Percentiles rank a stretch among this genome's conserved stretches.
Evolutionary conservation across 176 grass and related monocot genomes (phyloP).

Genomic region (Ensete glaucum): DNA sequence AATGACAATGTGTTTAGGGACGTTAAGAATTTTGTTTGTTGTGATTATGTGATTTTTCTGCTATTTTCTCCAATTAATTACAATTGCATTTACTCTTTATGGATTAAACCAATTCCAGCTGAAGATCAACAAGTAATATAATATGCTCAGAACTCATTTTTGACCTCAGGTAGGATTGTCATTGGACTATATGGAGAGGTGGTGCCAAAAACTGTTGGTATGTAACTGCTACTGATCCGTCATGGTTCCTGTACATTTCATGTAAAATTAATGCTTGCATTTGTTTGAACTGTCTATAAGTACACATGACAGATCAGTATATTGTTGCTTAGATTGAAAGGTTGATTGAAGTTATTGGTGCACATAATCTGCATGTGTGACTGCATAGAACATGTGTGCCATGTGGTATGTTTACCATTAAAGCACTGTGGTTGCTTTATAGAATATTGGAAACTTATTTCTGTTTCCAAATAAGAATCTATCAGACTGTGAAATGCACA

Average conservation of each 20-base stretch:
- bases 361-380: too few relatives aligned
- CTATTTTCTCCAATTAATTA: not conserved
- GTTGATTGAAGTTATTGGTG: too few relatives aligned
- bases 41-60: not conserved
- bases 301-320: not conserved
- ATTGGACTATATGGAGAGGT: slow-evolving; percentile 75
- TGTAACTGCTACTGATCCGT: slow-evolving; percentile 9
- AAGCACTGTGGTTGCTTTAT: too few relatives aligned
- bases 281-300: not conserved
- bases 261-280: not conserved
- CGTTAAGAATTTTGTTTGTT: not conserved
- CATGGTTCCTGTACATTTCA: not conserved
- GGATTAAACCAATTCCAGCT: not conserved
- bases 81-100: not conserved
- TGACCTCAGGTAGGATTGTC: slow-evolving; percentile 77
- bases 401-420: too few relatives aligned
- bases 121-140: not conserved
- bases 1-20: not conserved
- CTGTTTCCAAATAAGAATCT: too few relatives aligned
- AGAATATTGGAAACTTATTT: too few relatives aligned
- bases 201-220: slow-evolving; percentile 91
- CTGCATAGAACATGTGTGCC: too few relatives aligned
- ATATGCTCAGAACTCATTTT: not conserved
- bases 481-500: too few relatives aligned
- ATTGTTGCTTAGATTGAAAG: too few relatives aligned